Evolutionary conservation across 2,329 filamentous ascomycete genomes (phyloP).

Genomic region (Fusarium vanettenii): DNA sequence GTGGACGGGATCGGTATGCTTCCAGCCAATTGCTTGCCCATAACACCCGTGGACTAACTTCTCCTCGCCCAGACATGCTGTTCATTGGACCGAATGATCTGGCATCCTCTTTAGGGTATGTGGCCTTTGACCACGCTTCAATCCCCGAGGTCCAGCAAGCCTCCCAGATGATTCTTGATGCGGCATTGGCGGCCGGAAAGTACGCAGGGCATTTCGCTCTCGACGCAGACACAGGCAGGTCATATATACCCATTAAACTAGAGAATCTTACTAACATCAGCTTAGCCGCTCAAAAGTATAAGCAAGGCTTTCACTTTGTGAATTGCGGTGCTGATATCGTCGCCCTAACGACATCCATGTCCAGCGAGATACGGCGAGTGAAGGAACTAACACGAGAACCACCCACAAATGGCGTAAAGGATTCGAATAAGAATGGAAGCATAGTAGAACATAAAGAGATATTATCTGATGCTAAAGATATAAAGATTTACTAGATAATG

Average conservation of each 20-base stretch:
- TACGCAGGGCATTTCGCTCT: conserved; percentile 5
- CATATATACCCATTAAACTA: background rate
- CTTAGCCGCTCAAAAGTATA: background rate
- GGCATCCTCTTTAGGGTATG: conserved; percentile 8
- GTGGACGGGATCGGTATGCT: background rate
- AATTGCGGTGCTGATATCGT: conserved; percentile 5
- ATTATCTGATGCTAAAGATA: background rate
- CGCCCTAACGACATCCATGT: background rate
- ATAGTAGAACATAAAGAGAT: background rate
- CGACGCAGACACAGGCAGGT: background rate
- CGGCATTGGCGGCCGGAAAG: background rate
- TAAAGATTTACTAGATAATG: background rate
- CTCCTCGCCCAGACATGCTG: conserved; percentile 18
- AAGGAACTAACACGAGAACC: background rate
- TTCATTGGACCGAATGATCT: conserved; percentile 27
- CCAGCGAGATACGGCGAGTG: background rate
- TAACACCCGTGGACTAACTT: too few species aligned
- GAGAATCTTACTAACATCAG: background rate
- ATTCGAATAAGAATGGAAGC: background rate
- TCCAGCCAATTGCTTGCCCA: background rate
- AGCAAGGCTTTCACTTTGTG: conserved; percentile 4
- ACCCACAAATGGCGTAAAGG: background rate
- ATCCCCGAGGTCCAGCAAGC: conserved; percentile 2
- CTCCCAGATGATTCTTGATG: background rate
- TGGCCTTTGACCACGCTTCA: conserved; percentile 1